These are phyloP conservation scores for Naganishia kalamii DNA, from an alignment of 768 basidiomycete species.

Conservation along the genomic window DNA sequence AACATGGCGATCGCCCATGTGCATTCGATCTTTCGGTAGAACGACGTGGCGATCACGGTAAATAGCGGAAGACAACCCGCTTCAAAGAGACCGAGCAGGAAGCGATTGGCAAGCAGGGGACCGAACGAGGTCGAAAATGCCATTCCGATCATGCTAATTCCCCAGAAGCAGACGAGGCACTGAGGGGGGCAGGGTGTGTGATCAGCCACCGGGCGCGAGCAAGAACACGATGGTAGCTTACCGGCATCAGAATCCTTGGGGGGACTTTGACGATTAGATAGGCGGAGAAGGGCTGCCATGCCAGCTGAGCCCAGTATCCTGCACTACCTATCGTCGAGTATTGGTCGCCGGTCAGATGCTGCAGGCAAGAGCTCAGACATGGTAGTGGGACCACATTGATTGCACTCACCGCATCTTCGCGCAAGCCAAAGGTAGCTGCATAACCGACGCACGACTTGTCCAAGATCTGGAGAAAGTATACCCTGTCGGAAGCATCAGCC, in stretches of 20 bases:
- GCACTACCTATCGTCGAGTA: slow-evolving; percentile 30
- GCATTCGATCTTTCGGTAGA: slow-evolving; percentile 27
- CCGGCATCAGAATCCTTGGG: slow-evolving; percentile 31
- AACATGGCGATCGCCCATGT: background rate
- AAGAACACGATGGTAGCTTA: slow-evolving; percentile 3
- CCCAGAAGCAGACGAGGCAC: slow-evolving; percentile 27
- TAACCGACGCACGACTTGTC: slow-evolving; percentile 23
- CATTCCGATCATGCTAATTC: slow-evolving; percentile 23
- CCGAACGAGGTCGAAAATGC: slow-evolving; percentile 17
- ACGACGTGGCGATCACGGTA: slow-evolving; percentile 30
- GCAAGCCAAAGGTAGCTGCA: slow-evolving; percentile 19
- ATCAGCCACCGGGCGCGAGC: background rate
- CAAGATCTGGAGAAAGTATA: slow-evolving; percentile 41
- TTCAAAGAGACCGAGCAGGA: slow-evolving; percentile 41
- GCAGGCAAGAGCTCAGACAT: background rate
- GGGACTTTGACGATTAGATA: slow-evolving; percentile 38
- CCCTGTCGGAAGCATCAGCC: too few relatives aligned
- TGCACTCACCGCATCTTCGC: slow-evolving; percentile 6
- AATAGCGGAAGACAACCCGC: slow-evolving; percentile 30
- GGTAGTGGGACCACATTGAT: background rate
- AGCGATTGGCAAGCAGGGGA: slow-evolving; percentile 30
- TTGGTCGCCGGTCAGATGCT: slow-evolving; percentile 27
- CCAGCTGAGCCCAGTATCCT: slow-evolving; percentile 31
- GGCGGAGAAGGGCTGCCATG: slow-evolving; percentile 36
- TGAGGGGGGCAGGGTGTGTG: background rate